A percentile compares a stretch with the other conserved stretches of the same genome.
phyloP scores from a whole-genome alignment of 2,329 filamentous ascomycete genomes.

The Cladophialophora yegresii region DNA sequence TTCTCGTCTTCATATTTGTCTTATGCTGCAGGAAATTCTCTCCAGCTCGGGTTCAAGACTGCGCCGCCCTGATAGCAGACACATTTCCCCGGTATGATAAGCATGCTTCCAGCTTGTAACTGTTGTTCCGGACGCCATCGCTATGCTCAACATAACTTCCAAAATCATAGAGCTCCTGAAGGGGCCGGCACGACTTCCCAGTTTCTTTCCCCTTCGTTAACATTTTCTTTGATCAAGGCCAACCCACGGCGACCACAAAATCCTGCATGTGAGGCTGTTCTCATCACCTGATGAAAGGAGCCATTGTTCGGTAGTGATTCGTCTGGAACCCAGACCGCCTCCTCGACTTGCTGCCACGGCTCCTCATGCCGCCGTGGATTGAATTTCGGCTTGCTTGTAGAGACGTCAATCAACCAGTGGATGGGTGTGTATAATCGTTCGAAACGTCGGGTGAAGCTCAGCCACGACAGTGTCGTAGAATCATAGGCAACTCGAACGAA shows the following conservation, averaged over 20 bases:
- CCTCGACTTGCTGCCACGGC: conserved; percentile 54
- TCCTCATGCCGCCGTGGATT: conserved; percentile 64
- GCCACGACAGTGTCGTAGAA: conserved; percentile 57
- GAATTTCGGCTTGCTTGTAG: conserved; percentile 59
- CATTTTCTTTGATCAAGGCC: conserved; percentile 49
- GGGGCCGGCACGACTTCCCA: conserved; percentile 50
- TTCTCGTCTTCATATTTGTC: conserved; percentile 2
- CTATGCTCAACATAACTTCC: conserved; percentile 18
- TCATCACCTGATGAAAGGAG: conserved; percentile 44
- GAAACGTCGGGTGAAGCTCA: conserved; percentile 63
- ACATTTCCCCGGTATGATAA: not conserved
- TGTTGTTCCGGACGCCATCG: conserved; percentile 26
- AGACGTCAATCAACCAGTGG: conserved; percentile 60
- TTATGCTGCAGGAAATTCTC: not conserved
- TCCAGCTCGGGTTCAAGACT: not conserved
- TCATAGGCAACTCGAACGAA: conserved; percentile 72
- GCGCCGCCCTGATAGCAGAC: not conserved
- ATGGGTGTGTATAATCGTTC: conserved; percentile 64
- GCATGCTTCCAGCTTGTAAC: not conserved
- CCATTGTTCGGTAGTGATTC: conserved; percentile 39
- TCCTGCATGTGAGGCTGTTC: conserved; percentile 48
- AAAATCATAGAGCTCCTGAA: conserved; percentile 15
- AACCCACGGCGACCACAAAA: conserved; percentile 49
- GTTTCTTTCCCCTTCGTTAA: conserved; percentile 48
- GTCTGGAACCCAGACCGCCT: conserved; percentile 48